Base-by-base conservation (phyloP, 257 asterid species). In the Forsythia suspensa region DNA sequence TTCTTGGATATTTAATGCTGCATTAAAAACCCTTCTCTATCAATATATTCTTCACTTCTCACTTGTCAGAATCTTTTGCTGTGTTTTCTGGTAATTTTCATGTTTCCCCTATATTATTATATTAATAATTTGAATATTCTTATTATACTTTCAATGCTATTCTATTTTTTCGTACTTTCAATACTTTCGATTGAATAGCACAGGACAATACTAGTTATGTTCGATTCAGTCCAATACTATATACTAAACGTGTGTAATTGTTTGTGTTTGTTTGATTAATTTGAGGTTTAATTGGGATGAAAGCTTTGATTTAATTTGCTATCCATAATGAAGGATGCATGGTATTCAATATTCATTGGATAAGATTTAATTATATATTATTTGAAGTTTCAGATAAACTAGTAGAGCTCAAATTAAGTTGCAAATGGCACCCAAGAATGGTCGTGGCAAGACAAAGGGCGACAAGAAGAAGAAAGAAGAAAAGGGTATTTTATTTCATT, bases 391-490 rank as follows among this genome's bases (percentile, higher is more conserved):
- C 72, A 76, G 78, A 5, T 69, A 44, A 44, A 40, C 10, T 3
- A 83, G 80, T 75, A 66, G 72, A 84, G 85, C 74, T 74, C 76
- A 10, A 76, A 1, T 29, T 1, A 29, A 75, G 43, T 76, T 66
- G 79, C 40, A 82, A 85, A 93, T 93, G 99, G 99, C 99, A 78
- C 99, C 97, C 1, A 95, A 95, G 94, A 88, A 86, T 77, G 93
- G 90, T 6, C 94, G 99, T 41, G 97, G 99, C 69, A 95, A 88
- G 94, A 82, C 87, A 0, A 93, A 91, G 84, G 94, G 97, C 24
- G 98, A 91, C 85, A 93, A 89, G 98, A 95, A 91, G 93, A 95
- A 90, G 96, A 93, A 91, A 74, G 98, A 95, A 83, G 99, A 93
- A 81, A 95, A 93, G 84, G 95, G 98, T 93, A 83, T 42, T 65